Conservation (phyloP, 2,329 filamentous ascomycete species). For the Phialophora tarda region DNA sequence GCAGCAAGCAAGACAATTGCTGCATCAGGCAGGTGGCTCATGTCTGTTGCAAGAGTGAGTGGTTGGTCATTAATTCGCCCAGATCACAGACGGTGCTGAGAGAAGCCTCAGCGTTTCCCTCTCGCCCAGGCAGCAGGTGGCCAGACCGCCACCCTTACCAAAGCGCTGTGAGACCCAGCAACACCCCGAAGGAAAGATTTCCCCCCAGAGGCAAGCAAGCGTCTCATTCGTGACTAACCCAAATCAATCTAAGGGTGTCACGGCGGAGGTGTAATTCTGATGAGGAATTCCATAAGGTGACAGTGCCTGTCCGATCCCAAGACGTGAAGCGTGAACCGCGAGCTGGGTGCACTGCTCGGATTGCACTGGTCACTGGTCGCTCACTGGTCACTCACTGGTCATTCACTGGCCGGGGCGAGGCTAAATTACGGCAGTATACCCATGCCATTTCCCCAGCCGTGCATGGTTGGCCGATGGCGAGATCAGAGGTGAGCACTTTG, state of each 20-base stretch:
- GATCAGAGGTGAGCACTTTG: slow-evolving; percentile 20
- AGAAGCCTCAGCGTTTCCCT: background rate
- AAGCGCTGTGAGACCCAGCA: background rate
- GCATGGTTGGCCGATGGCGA: slow-evolving; percentile 21
- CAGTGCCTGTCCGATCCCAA: background rate
- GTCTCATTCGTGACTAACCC: background rate
- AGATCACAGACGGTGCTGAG: background rate
- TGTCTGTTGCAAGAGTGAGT: slow-evolving; percentile 5
- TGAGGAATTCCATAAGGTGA: background rate
- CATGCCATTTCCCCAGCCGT: slow-evolving; percentile 7
- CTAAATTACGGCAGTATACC: slow-evolving; percentile 22
- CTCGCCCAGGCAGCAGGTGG: background rate
- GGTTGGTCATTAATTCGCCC: slow-evolving; percentile 6
- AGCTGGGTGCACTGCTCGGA: background rate
- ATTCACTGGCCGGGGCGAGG: slow-evolving; percentile 5
- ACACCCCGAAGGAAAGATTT: background rate
- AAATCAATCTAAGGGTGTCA: background rate
- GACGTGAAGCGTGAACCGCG: background rate
- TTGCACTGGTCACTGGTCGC: background rate
- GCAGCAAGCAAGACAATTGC: slow-evolving; percentile 15
- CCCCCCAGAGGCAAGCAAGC: background rate
- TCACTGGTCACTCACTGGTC: background rate
- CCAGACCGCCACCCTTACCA: background rate
- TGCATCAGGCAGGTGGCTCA: slow-evolving; percentile 18
- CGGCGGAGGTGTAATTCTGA: slow-evolving; percentile 1